These are phyloP conservation scores for Dictyophora rubrovolvata DNA, from an alignment of 768 basidiomycete species.

Conservation along the genomic window DNA sequence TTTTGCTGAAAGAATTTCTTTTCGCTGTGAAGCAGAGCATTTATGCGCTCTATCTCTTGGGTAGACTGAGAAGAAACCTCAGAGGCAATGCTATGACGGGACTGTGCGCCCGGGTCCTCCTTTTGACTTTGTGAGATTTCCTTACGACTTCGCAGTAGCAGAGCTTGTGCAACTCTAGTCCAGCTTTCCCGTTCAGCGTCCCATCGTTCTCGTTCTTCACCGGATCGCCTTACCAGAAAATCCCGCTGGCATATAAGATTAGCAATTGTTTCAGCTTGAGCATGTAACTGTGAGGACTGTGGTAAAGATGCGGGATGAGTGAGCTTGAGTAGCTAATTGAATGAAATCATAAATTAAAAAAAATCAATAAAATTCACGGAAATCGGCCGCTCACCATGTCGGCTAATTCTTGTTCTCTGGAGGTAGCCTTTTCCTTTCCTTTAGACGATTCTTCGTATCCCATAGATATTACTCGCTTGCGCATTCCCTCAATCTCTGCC, in stretches of 20 bases:
- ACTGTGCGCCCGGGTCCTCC: constrained; percentile 15
- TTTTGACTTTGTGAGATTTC: constrained; percentile 26
- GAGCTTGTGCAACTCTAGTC: constrained; percentile 57
- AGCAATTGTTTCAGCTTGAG: constrained; percentile 55
- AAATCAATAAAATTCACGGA: constrained; percentile 7
- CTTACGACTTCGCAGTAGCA: constrained; percentile 39
- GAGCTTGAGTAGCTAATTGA: constrained; percentile 19
- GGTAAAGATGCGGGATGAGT: constrained; percentile 15
- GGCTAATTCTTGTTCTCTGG: constrained; percentile 40
- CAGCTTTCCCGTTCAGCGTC: constrained; percentile 53
- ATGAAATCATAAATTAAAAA: constrained; percentile 3
- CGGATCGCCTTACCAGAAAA: constrained; percentile 38
- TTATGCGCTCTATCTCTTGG: constrained; percentile 49
- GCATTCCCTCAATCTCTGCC: constrained; percentile 40
- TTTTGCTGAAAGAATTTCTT: constrained; percentile 51
- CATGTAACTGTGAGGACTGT: constrained; percentile 29
- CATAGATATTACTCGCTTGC: constrained; percentile 36
- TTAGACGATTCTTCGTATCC: constrained; percentile 20
- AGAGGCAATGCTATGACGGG: background rate
- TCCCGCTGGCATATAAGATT: constrained; percentile 48
- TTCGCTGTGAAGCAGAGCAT: constrained; percentile 44
- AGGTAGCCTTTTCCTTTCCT: constrained; percentile 16
- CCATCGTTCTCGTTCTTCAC: constrained; percentile 54
- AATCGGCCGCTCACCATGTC: constrained; percentile 45
- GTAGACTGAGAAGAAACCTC: constrained; percentile 5